Evolutionary conservation across 2,329 filamentous ascomycete species (phyloP), one percentile per base, ranked within the genome.

Genomic region (Fusarium fracticaudum): DNA sequence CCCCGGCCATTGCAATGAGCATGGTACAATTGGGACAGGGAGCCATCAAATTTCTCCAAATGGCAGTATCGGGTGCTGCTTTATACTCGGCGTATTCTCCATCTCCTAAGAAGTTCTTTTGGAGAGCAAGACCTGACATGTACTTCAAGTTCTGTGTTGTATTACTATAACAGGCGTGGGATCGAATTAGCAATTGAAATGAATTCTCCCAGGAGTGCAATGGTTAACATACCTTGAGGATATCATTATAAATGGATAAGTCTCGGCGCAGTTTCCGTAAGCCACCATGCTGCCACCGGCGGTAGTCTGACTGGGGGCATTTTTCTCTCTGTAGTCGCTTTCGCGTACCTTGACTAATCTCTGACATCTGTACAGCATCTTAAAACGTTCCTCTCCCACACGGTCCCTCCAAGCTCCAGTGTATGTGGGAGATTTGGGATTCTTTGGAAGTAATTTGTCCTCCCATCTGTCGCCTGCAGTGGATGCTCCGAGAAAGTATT

Each of bases 251-350:
- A 61, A 45, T 20, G 38, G 47, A 8, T 61, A 61, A 10, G 59
- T 61, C n/a, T 61, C 59, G n/a, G n/a, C 59, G n/a, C 59, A 61
- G 59, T 61, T 54, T n/a, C 38, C 59, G 31, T 13, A 61, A 8
- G 59, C 17, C 26, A 37, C 29, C 38, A 22, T 17, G 4, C 10
- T 45, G 17, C 43, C 43, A 1, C 13, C 1, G 17, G 43, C 1
- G 3, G 0, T 6, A 26, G 24, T 45, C 43, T 45, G 43, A 4
- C 43, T 45, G 12, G 44, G 44, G 3, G 24, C 44, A 20, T 14
- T 45, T 7, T 26, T 45, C 1, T 6, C 29, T 31, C 12, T 60
- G 35, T 22, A 60, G 59, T 35, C 59, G 35, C 24, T 43, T 37
- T 15, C 26, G 9, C 14, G 8, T 2, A 61, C 47, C 59, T 31